A percentile compares a stretch with the other conserved stretches of the same genome.
These are phyloP conservation scores for Lactarius psammicola DNA, from an alignment of 768 basidiomycete genomes.

Conservation along the genomic window DNA sequence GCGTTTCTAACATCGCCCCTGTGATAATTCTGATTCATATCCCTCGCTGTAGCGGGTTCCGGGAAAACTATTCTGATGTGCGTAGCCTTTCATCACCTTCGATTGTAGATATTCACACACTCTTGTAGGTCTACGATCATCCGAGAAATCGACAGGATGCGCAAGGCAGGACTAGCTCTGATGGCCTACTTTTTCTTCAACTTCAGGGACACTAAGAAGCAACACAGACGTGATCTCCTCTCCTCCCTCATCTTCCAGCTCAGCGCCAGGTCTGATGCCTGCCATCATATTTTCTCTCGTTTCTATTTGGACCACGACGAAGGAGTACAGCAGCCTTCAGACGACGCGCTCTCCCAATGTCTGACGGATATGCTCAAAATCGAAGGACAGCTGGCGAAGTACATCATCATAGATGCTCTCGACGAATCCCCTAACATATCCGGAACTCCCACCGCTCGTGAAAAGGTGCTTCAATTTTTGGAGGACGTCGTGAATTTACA, in stretches of 20 bases:
- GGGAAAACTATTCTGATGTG: not conserved
- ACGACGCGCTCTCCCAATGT: not conserved
- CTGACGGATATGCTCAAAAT: not conserved
- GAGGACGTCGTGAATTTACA: not conserved
- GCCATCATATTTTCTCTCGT: not conserved
- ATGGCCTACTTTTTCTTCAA: slow-evolving; percentile 11
- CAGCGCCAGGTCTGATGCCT: slow-evolving; percentile 4
- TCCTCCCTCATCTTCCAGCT: slow-evolving; percentile 12
- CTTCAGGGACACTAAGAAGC: slow-evolving; percentile 11
- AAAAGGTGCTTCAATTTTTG: not conserved
- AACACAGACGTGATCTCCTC: not conserved
- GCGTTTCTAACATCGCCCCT: not conserved
- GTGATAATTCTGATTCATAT: not conserved
- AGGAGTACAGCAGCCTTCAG: slow-evolving; percentile 1
- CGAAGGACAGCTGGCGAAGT: not conserved
- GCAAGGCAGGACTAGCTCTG: slow-evolving; percentile 6
- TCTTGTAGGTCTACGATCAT: not conserved
- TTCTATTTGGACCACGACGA: not conserved
- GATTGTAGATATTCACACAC: not conserved
- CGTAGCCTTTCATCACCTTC: not conserved
- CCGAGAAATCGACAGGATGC: not conserved
- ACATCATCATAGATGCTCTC: slow-evolving; percentile 12
- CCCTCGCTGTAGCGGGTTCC: not conserved
- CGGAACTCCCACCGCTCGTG: not conserved
- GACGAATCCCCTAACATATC: slow-evolving; percentile 2